phyloP scores from a whole-genome alignment of 805 yeast species.

The Jamesozyma piceae region DNA sequence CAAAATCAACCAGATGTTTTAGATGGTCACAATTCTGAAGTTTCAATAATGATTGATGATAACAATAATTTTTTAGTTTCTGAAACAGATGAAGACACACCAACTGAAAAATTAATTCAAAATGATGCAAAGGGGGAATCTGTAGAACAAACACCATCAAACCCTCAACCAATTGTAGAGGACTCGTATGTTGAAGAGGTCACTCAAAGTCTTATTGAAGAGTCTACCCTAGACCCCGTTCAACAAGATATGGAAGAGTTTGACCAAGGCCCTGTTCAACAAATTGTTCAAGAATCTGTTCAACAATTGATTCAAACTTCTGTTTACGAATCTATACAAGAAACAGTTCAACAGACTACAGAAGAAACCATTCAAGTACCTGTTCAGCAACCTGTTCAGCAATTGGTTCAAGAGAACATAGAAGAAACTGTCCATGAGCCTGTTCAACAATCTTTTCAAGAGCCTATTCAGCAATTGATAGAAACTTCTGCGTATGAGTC shows the following conservation, averaged over 20 bases:
- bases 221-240: not conserved
- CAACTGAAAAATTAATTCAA: too few relatives aligned
- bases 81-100: too few relatives aligned
- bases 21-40: too few relatives aligned
- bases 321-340: not conserved
- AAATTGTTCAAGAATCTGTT: not conserved
- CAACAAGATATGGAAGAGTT: not conserved
- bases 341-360: not conserved
- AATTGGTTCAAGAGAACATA: not conserved
- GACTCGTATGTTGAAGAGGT: not conserved
- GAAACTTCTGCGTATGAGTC: not conserved
- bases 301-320: not conserved
- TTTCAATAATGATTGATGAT: too few relatives aligned
- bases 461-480: not conserved
- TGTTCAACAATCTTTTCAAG: not conserved
- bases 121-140: too few relatives aligned
- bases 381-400: not conserved
- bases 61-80: too few relatives aligned
- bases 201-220: not conserved
- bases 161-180: too few relatives aligned
- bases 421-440: not conserved
- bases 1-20: too few relatives aligned
- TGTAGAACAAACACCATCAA: too few relatives aligned
- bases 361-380: not conserved
- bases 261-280: not conserved